Evolutionary conservation across 768 basidiomycete species (phyloP).

Genomic region (Pluteus cervinus): DNA sequence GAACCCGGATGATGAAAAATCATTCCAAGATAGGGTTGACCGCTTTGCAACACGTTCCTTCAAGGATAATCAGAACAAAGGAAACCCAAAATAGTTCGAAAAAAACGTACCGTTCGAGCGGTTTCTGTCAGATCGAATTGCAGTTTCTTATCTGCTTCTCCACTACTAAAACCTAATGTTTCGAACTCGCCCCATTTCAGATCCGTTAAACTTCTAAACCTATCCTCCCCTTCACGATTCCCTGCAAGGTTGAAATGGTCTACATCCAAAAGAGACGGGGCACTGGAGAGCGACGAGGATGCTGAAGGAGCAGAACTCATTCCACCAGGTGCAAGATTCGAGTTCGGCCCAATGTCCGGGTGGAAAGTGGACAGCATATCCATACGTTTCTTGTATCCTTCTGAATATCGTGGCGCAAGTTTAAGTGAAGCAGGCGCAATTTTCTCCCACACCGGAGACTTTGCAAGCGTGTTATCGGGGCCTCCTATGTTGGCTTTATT

Average conservation of each 20-base stretch:
- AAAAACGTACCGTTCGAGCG: slow-evolving; percentile 52
- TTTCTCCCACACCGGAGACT: slow-evolving; percentile 73
- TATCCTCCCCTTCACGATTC: slow-evolving; percentile 48
- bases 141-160: slow-evolving; percentile 62
- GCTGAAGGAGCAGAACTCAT: slow-evolving; percentile 30
- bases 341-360: slow-evolving; percentile 43
- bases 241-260: slow-evolving; percentile 32
- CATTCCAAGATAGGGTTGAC: slow-evolving; percentile 82
- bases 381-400: slow-evolving; percentile 73
- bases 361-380: slow-evolving; percentile 55
- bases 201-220: slow-evolving; percentile 78
- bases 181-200: slow-evolving; percentile 93
- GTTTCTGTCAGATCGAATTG: slow-evolving; percentile 92
- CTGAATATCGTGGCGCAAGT: slow-evolving; percentile 63
- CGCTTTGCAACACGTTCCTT: slow-evolving; percentile 71
- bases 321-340: too few species aligned
- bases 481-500: too few species aligned
- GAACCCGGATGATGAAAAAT: slow-evolving; percentile 84
- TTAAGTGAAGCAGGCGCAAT: slow-evolving; percentile 59
- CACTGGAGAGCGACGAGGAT: slow-evolving; percentile 28
- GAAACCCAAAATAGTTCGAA: slow-evolving; percentile 1
- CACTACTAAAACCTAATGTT: slow-evolving; percentile 65
- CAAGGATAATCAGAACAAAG: slow-evolving; percentile 4
- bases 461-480: slow-evolving; percentile 37
- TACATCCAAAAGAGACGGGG: slow-evolving; percentile 19